Evolutionary conservation across 2,329 filamentous ascomycete species (phyloP), one percentile per base, ranked within the genome.

Genomic region (Colletotrichum orbiculare): DNA sequence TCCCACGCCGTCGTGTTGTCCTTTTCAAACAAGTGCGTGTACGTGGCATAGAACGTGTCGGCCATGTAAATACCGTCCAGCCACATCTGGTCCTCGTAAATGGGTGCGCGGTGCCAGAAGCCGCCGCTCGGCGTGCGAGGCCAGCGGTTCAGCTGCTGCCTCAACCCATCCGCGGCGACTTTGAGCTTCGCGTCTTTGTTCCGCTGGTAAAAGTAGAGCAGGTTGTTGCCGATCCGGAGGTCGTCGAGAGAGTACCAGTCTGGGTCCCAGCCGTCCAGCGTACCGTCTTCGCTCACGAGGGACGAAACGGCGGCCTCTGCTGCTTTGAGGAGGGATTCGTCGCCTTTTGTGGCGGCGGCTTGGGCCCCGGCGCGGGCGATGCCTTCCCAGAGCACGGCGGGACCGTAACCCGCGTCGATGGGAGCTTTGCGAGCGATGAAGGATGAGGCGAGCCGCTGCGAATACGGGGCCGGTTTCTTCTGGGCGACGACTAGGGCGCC

Each of bases 41-140:
- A 83, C 39, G 71, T 71, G 2, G 80, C 78, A 50, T 81, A 82
- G 70, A 82, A 82, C 1, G 74, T 73, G 46, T 80, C 78, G 2
- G 80, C 79, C 82, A 84, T 84, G 73, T 78, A 85, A 25, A 84
- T 82, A 1, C 85, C 85, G 67, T 86, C 84, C 0, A 87, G 77
- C 85, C 85, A 87, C 84, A 86, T 86, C 70, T 87, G 82, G 67
- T 85, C 79, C 15, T 76, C 77, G 67, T 85, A 85, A 2, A 76
- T 73, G 0, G 62, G 62, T 34, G 62, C 62, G 2, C 74, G 70
- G 68, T 87, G 85, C 83, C 84, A 87, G 76, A 87, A 85, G 1
- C 85, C 85, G 10, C 85, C 85, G 1, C 76, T 71, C 0, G 80
- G 72, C 0, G 82, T 87, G 10, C 85, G 77, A 6, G 83, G 83